A percentile compares a stretch with the other conserved stretches of the same genome.
These are phyloP conservation scores for Naganishia kalamii DNA, from an alignment of 768 basidiomycete species.

Conservation along the genomic window DNA sequence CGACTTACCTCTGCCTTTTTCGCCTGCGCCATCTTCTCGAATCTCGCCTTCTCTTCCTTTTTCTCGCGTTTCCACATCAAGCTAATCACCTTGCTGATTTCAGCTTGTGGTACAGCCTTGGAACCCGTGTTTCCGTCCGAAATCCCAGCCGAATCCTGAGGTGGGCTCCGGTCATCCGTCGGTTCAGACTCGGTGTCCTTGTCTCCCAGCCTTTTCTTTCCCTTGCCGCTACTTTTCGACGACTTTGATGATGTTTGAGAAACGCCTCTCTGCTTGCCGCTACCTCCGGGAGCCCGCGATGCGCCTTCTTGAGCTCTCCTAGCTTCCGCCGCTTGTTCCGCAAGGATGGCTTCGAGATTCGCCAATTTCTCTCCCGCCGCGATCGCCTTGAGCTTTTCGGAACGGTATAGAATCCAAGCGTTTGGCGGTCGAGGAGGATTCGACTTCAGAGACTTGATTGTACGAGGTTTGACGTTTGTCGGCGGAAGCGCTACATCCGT, in stretches of 20 bases:
- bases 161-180: too few relatives aligned
- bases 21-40: constrained; percentile 38
- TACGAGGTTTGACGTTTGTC: background rate
- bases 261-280: background rate
- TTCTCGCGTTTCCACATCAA: constrained; percentile 61
- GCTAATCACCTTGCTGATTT: constrained; percentile 61
- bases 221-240: background rate
- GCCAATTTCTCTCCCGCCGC: constrained; percentile 22
- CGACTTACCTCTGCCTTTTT: constrained; percentile 46
- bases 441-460: background rate
- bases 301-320: background rate
- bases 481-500: background rate
- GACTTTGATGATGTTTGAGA: background rate
- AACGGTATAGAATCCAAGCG: constrained; percentile 75
- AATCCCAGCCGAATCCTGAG: background rate
- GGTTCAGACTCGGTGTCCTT: background rate
- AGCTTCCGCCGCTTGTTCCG: constrained; percentile 8
- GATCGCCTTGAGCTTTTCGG: constrained; percentile 51
- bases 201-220: background rate
- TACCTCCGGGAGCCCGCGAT: background rate
- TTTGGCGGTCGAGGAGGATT: constrained; percentile 59
- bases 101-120: constrained; percentile 52
- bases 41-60: constrained; percentile 50
- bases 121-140: background rate
- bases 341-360: constrained; percentile 14